Evolutionary conservation across 345 rosid genomes (phyloP), one percentile per base, ranked within the genome.

Genomic region (Leavenworthia alabamica): DNA sequence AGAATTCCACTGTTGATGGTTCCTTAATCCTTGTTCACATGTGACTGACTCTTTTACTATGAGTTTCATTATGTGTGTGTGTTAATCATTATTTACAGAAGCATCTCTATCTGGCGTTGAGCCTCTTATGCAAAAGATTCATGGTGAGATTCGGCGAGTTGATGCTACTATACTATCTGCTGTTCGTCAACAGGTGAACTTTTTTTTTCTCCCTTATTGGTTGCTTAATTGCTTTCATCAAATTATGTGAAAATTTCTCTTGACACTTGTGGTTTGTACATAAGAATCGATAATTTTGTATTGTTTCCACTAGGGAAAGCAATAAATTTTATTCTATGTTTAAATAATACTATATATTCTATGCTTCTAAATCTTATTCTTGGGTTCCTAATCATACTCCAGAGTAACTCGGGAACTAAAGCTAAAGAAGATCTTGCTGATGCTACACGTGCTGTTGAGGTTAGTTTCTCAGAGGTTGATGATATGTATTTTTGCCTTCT

Each of bases 351-450:
- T n/a, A n/a, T n/a, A 49, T 39, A 12, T n/a, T 46, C 6, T 54
- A 20, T 54, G 51, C n/a, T 62, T 60, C 20, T 53, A 16, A 46
- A 54, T 15, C 56, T 53, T 19, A 19, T 44, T 14, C 35, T 9
- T 49, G 13, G 37, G 8, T 14, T 51, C 33, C 48, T 9, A 48
- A 56, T 64, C 15, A 33, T 64, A 42, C 64, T 80, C 41, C 82
- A 93, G 99, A 93, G 99, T 70, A 90, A 89, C 66, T 93, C 99
- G 1, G 95, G 99, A 70, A 87, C 86, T 23, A 93, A 87, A 82
- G 97, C 97, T 14, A 89, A 93, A 76, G 97, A 93, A 81, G 99
- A 93, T 80, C 97, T 93, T 78, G 96, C 97, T 73, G 90, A 95
- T 78, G 97, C 97, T 70, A 93, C 95, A n/a, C 78, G 60, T 69